phyloP scores from a whole-genome alignment of 2,329 filamentous ascomycete species.

The Hypoxylon rubiginosum region DNA sequence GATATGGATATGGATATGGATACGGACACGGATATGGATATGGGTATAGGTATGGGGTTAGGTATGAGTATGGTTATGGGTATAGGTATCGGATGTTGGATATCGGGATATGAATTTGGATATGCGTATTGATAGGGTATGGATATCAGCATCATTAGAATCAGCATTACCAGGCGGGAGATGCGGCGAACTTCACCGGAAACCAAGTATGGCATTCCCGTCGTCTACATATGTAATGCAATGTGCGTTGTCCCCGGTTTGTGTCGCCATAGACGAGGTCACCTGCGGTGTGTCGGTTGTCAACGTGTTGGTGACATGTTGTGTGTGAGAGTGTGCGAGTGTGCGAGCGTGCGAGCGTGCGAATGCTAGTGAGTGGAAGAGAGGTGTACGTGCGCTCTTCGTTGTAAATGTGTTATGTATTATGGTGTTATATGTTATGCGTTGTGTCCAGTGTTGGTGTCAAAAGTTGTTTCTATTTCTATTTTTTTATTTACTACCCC shows the following conservation, averaged over 20 bases:
- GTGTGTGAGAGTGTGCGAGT: constrained; percentile 22
- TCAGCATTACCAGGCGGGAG: constrained; percentile 34
- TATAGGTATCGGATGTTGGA: constrained; percentile 20
- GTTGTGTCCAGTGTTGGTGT: background rate
- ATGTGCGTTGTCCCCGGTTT: constrained; percentile 43
- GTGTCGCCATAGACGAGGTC: constrained; percentile 40
- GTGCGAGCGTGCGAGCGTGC: constrained; percentile 1
- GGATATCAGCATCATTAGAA: constrained; percentile 20
- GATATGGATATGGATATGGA: background rate
- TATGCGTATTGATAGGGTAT: constrained; percentile 2
- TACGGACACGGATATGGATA: too few relatives aligned
- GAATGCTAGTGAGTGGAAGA: constrained; percentile 2
- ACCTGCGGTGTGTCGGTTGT: constrained; percentile 44
- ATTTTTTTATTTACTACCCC: too few relatives aligned
- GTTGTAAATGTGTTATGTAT: constrained; percentile 12
- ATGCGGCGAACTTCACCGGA: constrained; percentile 43
- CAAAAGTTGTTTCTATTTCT: background rate
- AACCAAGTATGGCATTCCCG: constrained; percentile 39
- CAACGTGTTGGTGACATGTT: constrained; percentile 45
- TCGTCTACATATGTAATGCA: constrained; percentile 42
- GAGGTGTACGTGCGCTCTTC: constrained; percentile 26
- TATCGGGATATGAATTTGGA: background rate
- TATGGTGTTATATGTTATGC: background rate
- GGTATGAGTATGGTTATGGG: background rate
- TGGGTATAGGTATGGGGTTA: background rate